A percentile compares a stretch with the other conserved stretches of the same genome.
Evolutionary conservation across 306 rosid species (phyloP).

Genomic region (Trifolium subterraneum): DNA sequence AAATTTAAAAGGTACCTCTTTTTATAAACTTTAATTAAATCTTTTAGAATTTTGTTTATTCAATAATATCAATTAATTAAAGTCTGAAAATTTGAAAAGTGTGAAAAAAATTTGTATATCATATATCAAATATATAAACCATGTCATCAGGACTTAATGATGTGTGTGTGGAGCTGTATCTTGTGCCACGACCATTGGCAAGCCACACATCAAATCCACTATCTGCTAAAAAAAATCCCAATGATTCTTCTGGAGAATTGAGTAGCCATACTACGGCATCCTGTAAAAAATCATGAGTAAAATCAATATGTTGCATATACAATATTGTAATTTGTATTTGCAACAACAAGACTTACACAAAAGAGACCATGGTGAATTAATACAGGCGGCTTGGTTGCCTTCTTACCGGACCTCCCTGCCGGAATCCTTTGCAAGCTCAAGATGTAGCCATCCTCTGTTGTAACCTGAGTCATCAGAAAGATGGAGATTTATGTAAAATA

Average conservation of each 20-base stretch:
- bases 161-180: constrained; percentile 53
- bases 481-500: neutral
- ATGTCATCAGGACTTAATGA: constrained; percentile 49
- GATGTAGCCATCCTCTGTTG: constrained; percentile 68
- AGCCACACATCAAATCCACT: constrained; percentile 81
- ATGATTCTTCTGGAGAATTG: constrained; percentile 63
- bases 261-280: constrained; percentile 64
- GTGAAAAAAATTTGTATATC: neutral
- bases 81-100: neutral
- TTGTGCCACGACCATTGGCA: constrained; percentile 66
- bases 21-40: too few relatives aligned
- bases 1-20: too few relatives aligned
- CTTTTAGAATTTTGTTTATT: too few relatives aligned
- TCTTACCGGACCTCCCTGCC: constrained; percentile 38
- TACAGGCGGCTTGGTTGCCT: constrained; percentile 54
- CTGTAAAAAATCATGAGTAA: constrained; percentile 39
- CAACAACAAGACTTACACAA: constrained; percentile 46
- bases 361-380: constrained; percentile 69
- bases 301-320: neutral
- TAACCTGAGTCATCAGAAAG: constrained; percentile 43
- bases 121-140: constrained; percentile 15
- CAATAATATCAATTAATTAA: neutral
- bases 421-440: constrained; percentile 73
- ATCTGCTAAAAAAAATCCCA: constrained; percentile 69
- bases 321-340: neutral